Evolutionary conservation across 2,329 filamentous ascomycete species (phyloP).

Genomic region (Eurotiales sp.): DNA sequence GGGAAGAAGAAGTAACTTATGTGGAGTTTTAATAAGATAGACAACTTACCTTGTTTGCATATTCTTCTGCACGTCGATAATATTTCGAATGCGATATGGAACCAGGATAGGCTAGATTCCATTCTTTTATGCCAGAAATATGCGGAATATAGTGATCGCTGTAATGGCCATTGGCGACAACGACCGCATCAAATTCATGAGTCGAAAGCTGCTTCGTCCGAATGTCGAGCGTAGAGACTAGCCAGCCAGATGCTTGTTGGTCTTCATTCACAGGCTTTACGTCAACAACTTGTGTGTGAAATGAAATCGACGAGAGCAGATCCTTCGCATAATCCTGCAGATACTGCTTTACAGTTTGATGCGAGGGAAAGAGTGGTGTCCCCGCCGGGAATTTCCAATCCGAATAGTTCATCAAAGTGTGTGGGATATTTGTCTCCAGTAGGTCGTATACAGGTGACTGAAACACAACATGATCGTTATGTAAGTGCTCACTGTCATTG

Average conservation of each 20-base stretch:
- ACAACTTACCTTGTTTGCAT: slow-evolving; percentile 52
- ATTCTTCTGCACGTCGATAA: slow-evolving; percentile 65
- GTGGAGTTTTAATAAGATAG: too few species aligned
- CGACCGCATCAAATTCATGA: slow-evolving; percentile 66
- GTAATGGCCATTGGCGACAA: slow-evolving; percentile 74
- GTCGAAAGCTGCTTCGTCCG: slow-evolving; percentile 37
- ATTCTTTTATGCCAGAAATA: slow-evolving; percentile 57
- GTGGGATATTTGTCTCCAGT: slow-evolving; percentile 83
- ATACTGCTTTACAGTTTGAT: slow-evolving; percentile 69
- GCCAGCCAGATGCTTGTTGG: slow-evolving; percentile 51
- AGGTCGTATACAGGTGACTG: slow-evolving; percentile 79
- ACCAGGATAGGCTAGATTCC: slow-evolving; percentile 57
- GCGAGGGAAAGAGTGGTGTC: slow-evolving; percentile 69
- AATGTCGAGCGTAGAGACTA: slow-evolving; percentile 53
- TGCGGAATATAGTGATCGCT: slow-evolving; percentile 64
- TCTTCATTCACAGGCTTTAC: slow-evolving; percentile 43
- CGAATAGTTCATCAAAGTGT: slow-evolving; percentile 74
- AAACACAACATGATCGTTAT: slow-evolving; percentile 66
- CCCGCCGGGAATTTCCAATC: slow-evolving; percentile 63
- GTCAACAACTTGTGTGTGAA: slow-evolving; percentile 66
- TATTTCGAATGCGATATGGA: slow-evolving; percentile 72
- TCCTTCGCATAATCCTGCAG: slow-evolving; percentile 68
- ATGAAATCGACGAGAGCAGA: slow-evolving; percentile 63
- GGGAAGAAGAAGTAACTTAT: too few species aligned
- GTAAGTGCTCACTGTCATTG: slow-evolving; percentile 54